A percentile compares a stretch with the other conserved stretches of the same genome.
phyloP scores from a whole-genome alignment of 306 rosid species.

The Prunus fruticosa region DNA sequence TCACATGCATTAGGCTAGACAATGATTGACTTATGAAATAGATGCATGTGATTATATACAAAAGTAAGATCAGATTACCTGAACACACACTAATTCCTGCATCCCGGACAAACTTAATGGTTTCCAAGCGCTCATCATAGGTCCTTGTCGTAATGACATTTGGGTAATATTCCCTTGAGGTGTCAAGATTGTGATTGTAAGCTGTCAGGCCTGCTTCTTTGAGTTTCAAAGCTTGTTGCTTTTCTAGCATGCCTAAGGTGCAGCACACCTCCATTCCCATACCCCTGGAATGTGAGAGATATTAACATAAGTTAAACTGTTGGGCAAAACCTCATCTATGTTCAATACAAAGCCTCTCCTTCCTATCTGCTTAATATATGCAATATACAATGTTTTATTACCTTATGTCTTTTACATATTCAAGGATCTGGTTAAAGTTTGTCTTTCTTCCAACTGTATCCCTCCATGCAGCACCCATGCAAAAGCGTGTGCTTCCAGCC shows the following conservation, averaged over 20 bases:
- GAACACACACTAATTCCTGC: slow-evolving; percentile 96
- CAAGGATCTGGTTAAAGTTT: slow-evolving; percentile 87
- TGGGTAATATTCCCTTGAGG: slow-evolving; percentile 95
- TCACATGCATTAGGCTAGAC: not conserved
- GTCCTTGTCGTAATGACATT: slow-evolving; percentile 87
- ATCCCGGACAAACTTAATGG: slow-evolving; percentile 87
- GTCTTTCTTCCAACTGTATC: slow-evolving; percentile 90
- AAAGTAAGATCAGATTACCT: slow-evolving; percentile 47
- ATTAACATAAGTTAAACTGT: slow-evolving; percentile 8
- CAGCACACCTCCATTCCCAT: slow-evolving; percentile 99
- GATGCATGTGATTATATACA: not conserved
- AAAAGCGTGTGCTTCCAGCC: slow-evolving; percentile 97
- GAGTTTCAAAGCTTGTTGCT: slow-evolving; percentile 85
- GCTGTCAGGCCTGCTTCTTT: slow-evolving; percentile 97
- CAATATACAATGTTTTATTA: slow-evolving; percentile 26
- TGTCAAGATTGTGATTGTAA: slow-evolving; percentile 94
- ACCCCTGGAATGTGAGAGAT: slow-evolving; percentile 43
- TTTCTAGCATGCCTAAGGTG: slow-evolving; percentile 96
- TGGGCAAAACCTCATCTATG: not conserved
- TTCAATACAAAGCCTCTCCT: not conserved
- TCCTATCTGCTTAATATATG: not conserved
- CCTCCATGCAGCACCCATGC: slow-evolving; percentile 99
- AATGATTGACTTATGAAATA: not conserved
- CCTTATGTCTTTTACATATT: slow-evolving; percentile 85
- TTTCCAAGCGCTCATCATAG: slow-evolving; percentile 90